These are phyloP conservation scores for barley (Hordeum vulgare) DNA, from an alignment of 176 grass and related monocot species.

Conservation along the genomic window DNA sequence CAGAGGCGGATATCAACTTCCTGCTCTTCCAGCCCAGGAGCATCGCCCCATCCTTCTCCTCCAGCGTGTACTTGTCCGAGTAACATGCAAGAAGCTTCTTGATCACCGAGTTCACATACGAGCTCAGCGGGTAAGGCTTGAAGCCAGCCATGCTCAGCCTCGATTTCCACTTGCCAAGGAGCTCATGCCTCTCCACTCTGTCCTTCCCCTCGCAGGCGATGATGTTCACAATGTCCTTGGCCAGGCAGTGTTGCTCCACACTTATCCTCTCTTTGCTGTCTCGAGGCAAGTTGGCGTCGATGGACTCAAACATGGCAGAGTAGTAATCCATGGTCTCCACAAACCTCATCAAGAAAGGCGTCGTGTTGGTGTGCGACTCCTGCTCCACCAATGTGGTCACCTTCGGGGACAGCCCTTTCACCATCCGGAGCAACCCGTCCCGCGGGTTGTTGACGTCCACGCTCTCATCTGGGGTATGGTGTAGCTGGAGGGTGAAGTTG, in stretches of 20 bases:
- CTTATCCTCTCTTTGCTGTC: conserved; percentile 82
- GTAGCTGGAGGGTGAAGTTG: conserved; percentile 89
- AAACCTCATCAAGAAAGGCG: conserved; percentile 80
- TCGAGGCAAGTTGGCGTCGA: conserved; percentile 57
- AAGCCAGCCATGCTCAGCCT: conserved; percentile 96
- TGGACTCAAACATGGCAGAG: conserved; percentile 89
- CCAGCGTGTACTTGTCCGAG: conserved; percentile 79
- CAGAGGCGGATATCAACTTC: conserved; percentile 93
- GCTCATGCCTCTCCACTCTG: conserved; percentile 82
- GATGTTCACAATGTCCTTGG: conserved; percentile 96
- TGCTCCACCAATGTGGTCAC: conserved; percentile 93
- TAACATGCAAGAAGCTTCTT: conserved; percentile 74
- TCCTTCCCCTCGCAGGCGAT: conserved; percentile 91
- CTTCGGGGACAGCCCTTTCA: conserved; percentile 84
- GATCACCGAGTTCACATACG: conserved; percentile 91
- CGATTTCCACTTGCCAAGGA: conserved; percentile 92
- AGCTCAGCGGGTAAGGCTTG: conserved; percentile 73
- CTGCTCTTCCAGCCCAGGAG: conserved; percentile 91
- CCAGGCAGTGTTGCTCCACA: conserved; percentile 92
- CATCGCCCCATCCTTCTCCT: conserved; percentile 77
- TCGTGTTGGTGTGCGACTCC: conserved; percentile 96
- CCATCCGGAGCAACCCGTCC: conserved; percentile 89
- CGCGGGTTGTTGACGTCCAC: conserved; percentile 87
- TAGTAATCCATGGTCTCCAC: conserved; percentile 87
- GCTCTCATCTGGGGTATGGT: conserved; percentile 87